These are phyloP conservation scores for Phytophthora parvispora DNA, from an alignment of 352 stramenopile species.

Conservation along the genomic window DNA sequence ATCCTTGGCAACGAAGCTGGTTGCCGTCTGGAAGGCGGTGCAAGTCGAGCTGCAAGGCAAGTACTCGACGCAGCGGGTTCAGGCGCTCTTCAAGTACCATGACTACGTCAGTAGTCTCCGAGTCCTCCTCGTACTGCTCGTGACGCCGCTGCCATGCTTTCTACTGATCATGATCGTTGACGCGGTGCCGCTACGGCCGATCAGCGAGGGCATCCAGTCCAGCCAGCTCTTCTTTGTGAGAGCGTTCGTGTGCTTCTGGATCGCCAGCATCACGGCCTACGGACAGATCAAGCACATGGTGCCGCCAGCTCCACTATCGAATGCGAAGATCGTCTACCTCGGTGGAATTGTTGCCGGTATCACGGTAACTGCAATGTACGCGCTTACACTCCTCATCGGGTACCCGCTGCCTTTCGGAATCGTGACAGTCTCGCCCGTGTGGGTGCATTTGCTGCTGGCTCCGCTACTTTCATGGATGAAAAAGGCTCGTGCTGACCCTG, in stretches of 20 bases:
- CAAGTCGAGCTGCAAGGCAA: conserved; percentile 7
- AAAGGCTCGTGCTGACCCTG: not conserved
- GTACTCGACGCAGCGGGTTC: not conserved
- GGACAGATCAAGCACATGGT: conserved; percentile 11
- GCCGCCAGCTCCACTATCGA: not conserved
- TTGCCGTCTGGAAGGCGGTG: not conserved
- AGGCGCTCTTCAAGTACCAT: not conserved
- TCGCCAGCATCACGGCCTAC: conserved; percentile 1
- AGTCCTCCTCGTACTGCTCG: not conserved
- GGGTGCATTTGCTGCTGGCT: not conserved
- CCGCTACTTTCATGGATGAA: conserved; percentile 1
- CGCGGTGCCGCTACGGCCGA: not conserved
- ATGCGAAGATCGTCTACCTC: not conserved
- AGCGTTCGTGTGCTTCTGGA: conserved; percentile 11
- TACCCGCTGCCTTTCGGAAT: conserved; percentile 45
- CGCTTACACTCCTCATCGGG: conserved; percentile 17
- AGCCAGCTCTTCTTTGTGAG: conserved; percentile 9
- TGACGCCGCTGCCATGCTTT: not conserved
- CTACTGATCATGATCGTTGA: not conserved
- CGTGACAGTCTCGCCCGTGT: conserved; percentile 7
- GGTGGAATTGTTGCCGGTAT: not conserved
- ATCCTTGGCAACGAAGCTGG: not conserved
- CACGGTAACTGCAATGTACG: not conserved
- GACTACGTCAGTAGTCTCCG: not conserved
- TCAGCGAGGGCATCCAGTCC: not conserved